Evolutionary conservation across 371 early-diverging fungal species (phyloP), one percentile per base, ranked within the genome.

Genomic region (Mucor indicus): DNA sequence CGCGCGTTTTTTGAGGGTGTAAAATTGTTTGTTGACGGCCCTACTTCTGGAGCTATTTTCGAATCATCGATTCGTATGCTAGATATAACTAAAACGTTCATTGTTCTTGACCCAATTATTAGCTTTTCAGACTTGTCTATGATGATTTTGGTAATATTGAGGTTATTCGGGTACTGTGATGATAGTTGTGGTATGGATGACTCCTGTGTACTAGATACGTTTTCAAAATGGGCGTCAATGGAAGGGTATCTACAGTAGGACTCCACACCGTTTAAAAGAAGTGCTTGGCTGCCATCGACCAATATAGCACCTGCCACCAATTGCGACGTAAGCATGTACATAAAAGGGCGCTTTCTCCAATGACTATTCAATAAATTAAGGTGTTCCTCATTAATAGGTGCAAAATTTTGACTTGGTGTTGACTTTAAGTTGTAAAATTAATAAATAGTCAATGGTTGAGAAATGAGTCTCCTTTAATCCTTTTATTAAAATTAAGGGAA

Each of bases 271-370:
- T 50, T 44, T 24, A 50, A 10, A 12, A 50, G 23, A 9, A 44
- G 51, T 10, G 30, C 51, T 50, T 50, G 36, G 23, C 32, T 58
- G 30, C 47, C 33, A 50, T 58, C 50, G 5, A 48, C 35, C 44
- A 55, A 30, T 38, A 64, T 55, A 29, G 50, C 32, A 37, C 56
- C 56, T 36, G 27, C 56, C 31, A 64, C 39, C 32, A 55, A 40
- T 51, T 55, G 55, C 25, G 44, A 50, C 41, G 41, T 42, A 25
- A 24, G 35, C 43, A 50, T 35, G 44, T 32, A 50, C 33, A 50
- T 24, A 22, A 37, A 50, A 33, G 44, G 44, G 13, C 41, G 35
- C 25, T 35, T 42, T 36, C 30, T 42, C 50, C 50, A 50, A 38
- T 31, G 39, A 10, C 40, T 44, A 33, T 50, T 50, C 41, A 50